phyloP scores from a whole-genome alignment of 1,284 basidiomycete species.

The Laetiporus sulphureus region DNA sequence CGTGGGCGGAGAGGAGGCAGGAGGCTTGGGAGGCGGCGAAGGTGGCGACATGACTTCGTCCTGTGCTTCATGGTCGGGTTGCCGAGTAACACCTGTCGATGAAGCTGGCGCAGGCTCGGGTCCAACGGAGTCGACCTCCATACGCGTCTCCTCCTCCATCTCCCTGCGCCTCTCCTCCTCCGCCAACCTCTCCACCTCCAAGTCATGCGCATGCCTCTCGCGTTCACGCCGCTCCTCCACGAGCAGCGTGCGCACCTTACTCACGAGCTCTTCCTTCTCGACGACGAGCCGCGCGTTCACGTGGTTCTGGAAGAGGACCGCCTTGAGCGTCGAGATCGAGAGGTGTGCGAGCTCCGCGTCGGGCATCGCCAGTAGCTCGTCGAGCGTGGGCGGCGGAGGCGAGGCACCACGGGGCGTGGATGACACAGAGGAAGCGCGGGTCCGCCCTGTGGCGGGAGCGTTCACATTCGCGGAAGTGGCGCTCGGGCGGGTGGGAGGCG shows the following conservation, averaged over 20 bases:
- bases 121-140: not conserved
- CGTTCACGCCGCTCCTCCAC: conserved; percentile 59
- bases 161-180: conserved; percentile 29
- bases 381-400: conserved; percentile 42
- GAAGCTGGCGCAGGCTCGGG: not conserved
- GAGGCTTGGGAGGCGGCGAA: conserved; percentile 8
- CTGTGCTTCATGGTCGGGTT: not conserved
- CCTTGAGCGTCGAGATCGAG: conserved; percentile 63
- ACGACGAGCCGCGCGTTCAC: conserved; percentile 54
- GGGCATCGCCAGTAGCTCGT: conserved; percentile 59
- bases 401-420: conserved; percentile 16
- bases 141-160: conserved; percentile 27
- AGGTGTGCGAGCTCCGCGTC: conserved; percentile 49
- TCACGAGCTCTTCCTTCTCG: conserved; percentile 73
- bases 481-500: conserved; percentile 10
- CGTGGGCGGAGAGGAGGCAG: conserved; percentile 23
- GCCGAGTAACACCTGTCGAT: not conserved
- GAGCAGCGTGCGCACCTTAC: conserved; percentile 56
- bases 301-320: conserved; percentile 69
- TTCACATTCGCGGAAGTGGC: conserved; percentile 16
- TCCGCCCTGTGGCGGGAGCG: conserved; percentile 22
- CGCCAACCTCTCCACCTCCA: conserved; percentile 38
- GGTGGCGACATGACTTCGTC: conserved; percentile 1
- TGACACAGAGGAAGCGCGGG: conserved; percentile 31
- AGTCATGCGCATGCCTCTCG: conserved; percentile 36